A percentile compares a stretch with the other conserved stretches of the same genome.
These are phyloP conservation scores for Xylariaceae sp. DNA, from an alignment of 2,329 filamentous ascomycete genomes.

Conservation along the genomic window DNA sequence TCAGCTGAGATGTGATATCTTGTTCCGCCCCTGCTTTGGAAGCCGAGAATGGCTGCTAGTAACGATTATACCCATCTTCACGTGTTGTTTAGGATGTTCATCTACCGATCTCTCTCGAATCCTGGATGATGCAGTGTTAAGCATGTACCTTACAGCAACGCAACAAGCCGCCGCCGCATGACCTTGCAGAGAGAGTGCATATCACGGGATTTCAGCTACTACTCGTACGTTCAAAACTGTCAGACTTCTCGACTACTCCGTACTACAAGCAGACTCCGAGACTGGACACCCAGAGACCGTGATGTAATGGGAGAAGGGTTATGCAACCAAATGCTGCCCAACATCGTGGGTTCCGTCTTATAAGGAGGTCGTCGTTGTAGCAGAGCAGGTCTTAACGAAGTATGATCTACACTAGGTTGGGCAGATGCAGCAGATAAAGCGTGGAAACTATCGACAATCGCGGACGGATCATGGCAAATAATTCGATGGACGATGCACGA, in stretches of 20 bases:
- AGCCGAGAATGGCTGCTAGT: background rate
- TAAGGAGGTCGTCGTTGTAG: background rate
- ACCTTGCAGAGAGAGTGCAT: slow-evolving; percentile 7
- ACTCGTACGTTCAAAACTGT: no score
- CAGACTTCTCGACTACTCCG: no score
- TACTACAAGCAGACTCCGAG: background rate
- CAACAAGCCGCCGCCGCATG: slow-evolving; percentile 1
- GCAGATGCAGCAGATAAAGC: background rate
- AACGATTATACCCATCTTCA: background rate
- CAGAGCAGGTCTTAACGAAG: background rate
- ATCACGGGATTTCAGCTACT: slow-evolving; percentile 1
- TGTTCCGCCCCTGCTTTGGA: background rate
- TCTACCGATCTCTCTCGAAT: background rate
- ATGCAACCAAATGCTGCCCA: background rate
- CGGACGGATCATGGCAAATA: background rate
- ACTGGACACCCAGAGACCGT: background rate
- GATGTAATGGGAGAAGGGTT: background rate
- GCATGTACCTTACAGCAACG: background rate
- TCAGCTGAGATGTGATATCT: background rate
- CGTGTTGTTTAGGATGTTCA: background rate
- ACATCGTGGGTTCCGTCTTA: background rate
- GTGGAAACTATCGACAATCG: background rate
- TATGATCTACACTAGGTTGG: background rate
- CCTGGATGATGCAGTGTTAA: background rate
- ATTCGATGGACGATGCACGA: background rate